phyloP scores from a whole-genome alignment of 2,329 filamentous ascomycete genomes.

The Fusarium citri region DNA sequence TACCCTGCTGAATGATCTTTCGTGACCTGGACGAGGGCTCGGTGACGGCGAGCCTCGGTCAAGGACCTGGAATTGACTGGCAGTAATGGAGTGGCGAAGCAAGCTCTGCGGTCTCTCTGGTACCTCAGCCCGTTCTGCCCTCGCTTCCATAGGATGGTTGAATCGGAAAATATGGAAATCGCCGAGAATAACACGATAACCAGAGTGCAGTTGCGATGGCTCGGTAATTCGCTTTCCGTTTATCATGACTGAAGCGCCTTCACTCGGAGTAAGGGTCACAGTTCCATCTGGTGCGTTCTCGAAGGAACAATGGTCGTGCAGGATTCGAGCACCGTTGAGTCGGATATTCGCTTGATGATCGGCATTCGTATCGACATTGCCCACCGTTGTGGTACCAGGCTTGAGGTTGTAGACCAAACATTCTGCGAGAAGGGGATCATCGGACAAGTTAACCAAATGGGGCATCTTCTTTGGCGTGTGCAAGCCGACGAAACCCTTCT shows the following conservation, averaged over 20 bases:
- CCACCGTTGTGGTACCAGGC: slow-evolving; percentile 91
- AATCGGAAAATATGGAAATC: slow-evolving; percentile 99
- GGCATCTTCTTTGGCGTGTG: slow-evolving; percentile 99
- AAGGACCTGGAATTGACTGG: slow-evolving; percentile 70
- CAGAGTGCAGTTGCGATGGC: slow-evolving; percentile 86
- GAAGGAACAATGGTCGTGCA: slow-evolving; percentile 92
- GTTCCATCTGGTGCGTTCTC: slow-evolving; percentile 88
- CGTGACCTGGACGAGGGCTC: slow-evolving; percentile 74
- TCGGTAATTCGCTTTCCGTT: slow-evolving; percentile 92
- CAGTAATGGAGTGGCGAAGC: slow-evolving; percentile 82
- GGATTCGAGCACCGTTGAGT: slow-evolving; percentile 91
- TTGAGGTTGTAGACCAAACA: slow-evolving; percentile 99
- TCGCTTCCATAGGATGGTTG: slow-evolving; percentile 96
- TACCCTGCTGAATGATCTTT: slow-evolving; percentile 81
- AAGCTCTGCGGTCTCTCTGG: slow-evolving; percentile 72
- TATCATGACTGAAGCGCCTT: slow-evolving; percentile 97
- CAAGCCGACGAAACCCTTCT: slow-evolving; percentile 95
- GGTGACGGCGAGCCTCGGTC: slow-evolving; percentile 69
- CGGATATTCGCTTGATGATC: slow-evolving; percentile 85
- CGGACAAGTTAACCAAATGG: slow-evolving; percentile 97
- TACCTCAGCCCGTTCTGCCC: slow-evolving; percentile 87
- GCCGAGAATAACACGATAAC: slow-evolving; percentile 93
- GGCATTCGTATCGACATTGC: slow-evolving; percentile 88
- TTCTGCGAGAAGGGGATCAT: slow-evolving; percentile 91
- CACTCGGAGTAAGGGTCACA: slow-evolving; percentile 89